Evolutionary conservation across 2,329 filamentous ascomycete species (phyloP).

Genomic region (Colletotrichum noveboracense): DNA sequence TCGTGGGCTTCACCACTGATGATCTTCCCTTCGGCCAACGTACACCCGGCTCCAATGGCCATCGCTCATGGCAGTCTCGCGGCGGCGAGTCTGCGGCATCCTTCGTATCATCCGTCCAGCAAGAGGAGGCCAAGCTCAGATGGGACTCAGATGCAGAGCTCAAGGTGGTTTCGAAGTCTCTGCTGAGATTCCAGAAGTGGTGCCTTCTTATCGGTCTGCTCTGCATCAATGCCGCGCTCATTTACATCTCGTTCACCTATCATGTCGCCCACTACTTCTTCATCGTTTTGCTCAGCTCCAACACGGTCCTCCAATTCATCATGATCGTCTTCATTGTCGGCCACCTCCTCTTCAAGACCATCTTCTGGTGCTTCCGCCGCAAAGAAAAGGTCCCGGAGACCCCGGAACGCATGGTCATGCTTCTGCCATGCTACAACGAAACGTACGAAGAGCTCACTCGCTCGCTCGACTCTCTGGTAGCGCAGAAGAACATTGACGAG

Average conservation of each 20-base stretch:
- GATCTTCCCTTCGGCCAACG: conserved; percentile 33
- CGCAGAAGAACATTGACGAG: conserved; percentile 45
- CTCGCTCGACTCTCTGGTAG: conserved; percentile 51
- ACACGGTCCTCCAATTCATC: conserved; percentile 46
- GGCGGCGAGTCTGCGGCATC: conserved; percentile 38
- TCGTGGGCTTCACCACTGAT: conserved; percentile 33
- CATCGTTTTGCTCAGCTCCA: conserved; percentile 50
- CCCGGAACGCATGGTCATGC: conserved; percentile 49
- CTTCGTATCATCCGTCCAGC: conserved; percentile 38
- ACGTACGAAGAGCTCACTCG: conserved; percentile 46
- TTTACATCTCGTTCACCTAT: conserved; percentile 40
- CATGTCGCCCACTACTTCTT: conserved; percentile 48
- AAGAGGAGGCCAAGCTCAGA: conserved; percentile 43
- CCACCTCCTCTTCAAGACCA: conserved; percentile 32
- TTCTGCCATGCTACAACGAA: conserved; percentile 57
- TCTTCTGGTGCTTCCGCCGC: conserved; percentile 33
- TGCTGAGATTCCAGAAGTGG: conserved; percentile 44
- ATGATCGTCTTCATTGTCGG: conserved; percentile 45
- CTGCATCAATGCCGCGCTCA: conserved; percentile 38
- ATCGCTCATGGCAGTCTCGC: conserved; percentile 36
- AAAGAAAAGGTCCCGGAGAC: conserved; percentile 33
- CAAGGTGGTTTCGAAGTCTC: conserved; percentile 39
- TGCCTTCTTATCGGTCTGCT: conserved; percentile 39
- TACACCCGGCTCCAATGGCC: conserved; percentile 33
- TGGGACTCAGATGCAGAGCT: conserved; percentile 46